These are phyloP conservation scores for Wickerhamiella sorbophila DNA, from an alignment of 805 yeast genomes.

Conservation along the genomic window DNA sequence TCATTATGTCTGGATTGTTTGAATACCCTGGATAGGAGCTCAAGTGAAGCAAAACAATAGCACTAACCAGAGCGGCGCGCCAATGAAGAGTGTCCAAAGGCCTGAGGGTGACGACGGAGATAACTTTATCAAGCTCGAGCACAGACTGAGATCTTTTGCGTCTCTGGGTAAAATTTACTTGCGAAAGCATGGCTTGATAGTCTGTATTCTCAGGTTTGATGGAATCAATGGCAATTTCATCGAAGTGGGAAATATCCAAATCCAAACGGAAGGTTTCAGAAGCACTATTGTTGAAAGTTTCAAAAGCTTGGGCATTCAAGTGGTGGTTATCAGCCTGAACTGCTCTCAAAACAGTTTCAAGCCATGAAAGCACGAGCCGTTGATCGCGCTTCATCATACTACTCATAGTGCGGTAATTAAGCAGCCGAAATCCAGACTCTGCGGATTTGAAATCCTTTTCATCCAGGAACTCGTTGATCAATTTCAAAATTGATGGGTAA, in stretches of 20 bases:
- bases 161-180: not conserved
- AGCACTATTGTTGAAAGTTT: slow-evolving; percentile 26
- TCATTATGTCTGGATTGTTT: slow-evolving; percentile 8
- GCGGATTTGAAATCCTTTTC: slow-evolving; percentile 39
- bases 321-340: slow-evolving; percentile 41
- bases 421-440: slow-evolving; percentile 47
- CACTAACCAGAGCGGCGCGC: slow-evolving; percentile 11
- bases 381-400: slow-evolving; percentile 45
- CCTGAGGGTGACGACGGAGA: not conserved
- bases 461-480: slow-evolving; percentile 36
- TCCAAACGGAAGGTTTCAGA: slow-evolving; percentile 32
- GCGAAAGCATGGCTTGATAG: not conserved
- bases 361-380: slow-evolving; percentile 34
- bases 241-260: slow-evolving; percentile 16
- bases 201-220: not conserved
- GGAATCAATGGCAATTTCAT: slow-evolving; percentile 4
- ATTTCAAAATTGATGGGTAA: slow-evolving; percentile 35
- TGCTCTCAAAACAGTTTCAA: slow-evolving; percentile 40
- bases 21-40: slow-evolving; percentile 17
- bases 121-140: not conserved
- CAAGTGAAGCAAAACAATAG: slow-evolving; percentile 13
- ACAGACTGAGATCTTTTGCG: not conserved
- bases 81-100: slow-evolving; percentile 10
- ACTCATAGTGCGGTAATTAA: slow-evolving; percentile 44
- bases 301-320: slow-evolving; percentile 41